These are phyloP conservation scores for Lasiodiplodia citricola DNA, from an alignment of 2,329 filamentous ascomycete genomes.

Conservation along the genomic window DNA sequence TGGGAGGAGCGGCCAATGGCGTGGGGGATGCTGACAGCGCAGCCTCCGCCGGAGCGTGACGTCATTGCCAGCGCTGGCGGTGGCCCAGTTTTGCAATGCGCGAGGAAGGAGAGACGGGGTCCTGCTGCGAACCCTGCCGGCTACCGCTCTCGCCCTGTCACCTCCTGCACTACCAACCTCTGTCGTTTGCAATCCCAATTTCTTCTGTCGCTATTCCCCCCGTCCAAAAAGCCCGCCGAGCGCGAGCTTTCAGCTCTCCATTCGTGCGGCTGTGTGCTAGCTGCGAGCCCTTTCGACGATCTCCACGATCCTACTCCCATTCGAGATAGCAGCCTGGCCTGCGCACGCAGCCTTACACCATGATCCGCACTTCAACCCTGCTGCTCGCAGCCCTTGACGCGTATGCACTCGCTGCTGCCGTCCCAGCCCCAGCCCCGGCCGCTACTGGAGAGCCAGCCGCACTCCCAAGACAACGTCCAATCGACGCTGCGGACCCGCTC, in stretches of 20 bases:
- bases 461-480: neutral
- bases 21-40: neutral
- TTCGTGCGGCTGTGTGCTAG: neutral
- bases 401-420: slow-evolving; percentile 22
- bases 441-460: slow-evolving; percentile 3
- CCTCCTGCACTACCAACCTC: neutral
- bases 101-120: neutral
- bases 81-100: slow-evolving; percentile 7
- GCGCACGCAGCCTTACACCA: slow-evolving; percentile 12
- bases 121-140: neutral
- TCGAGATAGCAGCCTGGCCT: slow-evolving; percentile 19
- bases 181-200: neutral
- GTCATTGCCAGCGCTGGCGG: neutral
- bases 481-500: slow-evolving; percentile 12
- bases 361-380: slow-evolving; percentile 25
- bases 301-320: slow-evolving; percentile 20
- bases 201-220: slow-evolving; percentile 9
- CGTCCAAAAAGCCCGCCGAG: neutral
- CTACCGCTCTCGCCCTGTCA: neutral
- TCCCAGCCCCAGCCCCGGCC: slow-evolving; percentile 16
- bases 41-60: neutral
- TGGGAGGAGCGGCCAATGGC: slow-evolving; percentile 4
- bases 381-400: slow-evolving; percentile 25
- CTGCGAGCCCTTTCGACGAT: neutral
- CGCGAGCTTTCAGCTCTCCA: neutral